Evolutionary conservation across 163 green algal species (phyloP).

Genomic region (Chlorella variabilis): DNA sequence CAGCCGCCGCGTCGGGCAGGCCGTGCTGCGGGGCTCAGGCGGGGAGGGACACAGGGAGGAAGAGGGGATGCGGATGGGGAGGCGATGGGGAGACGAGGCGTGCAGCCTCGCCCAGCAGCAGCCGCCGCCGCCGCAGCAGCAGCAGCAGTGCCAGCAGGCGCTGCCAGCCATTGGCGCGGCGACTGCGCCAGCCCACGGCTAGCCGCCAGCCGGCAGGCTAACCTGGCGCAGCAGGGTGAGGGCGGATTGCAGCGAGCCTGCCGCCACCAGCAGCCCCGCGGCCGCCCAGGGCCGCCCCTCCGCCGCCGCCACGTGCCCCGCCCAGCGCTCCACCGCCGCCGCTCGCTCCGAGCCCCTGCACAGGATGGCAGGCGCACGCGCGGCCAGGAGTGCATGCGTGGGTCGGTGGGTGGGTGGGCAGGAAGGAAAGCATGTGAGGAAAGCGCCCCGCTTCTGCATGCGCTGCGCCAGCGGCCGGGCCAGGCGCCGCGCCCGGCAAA

Average conservation of each 20-base stretch:
- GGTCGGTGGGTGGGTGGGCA: background rate
- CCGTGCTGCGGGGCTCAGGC: constrained; percentile 6
- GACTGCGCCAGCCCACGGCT: background rate
- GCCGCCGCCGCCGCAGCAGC: too few species aligned
- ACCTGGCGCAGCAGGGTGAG: constrained; percentile 56
- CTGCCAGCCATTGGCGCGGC: background rate
- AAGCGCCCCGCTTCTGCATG: too few species aligned
- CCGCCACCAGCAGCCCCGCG: constrained; percentile 72
- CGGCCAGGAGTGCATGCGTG: too few species aligned
- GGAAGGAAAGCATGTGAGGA: background rate
- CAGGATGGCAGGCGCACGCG: too few species aligned
- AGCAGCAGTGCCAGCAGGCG: background rate
- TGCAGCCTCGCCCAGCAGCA: too few species aligned
- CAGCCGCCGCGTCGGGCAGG: constrained; percentile 65
- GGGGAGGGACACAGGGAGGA: too few species aligned
- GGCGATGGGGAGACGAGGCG: too few species aligned
- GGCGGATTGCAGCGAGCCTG: constrained; percentile 62
- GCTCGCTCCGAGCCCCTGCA: constrained; percentile 50
- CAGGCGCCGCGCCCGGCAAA: too few species aligned
- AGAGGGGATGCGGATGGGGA: too few species aligned
- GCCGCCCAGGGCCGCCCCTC: constrained; percentile 78
- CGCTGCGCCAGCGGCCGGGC: too few species aligned
- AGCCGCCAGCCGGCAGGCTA: too few species aligned
- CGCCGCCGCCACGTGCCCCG: constrained; percentile 58
- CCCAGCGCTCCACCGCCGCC: constrained; percentile 68